Conservation (phyloP, 2,329 filamentous ascomycete species). For the Davidsoniella australis region DNA sequence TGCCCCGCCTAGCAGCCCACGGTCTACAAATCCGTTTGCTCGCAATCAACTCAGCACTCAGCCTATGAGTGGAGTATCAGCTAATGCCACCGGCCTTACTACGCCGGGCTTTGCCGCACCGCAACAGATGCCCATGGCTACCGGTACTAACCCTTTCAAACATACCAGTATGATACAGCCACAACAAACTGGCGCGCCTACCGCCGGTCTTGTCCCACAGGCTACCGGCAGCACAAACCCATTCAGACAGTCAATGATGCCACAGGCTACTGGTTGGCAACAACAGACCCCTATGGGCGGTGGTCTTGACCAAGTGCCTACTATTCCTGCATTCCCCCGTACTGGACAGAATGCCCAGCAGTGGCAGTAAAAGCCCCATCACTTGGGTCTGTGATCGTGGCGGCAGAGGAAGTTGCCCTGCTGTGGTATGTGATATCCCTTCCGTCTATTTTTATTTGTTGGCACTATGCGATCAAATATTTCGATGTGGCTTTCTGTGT, state of each 20-base stretch:
- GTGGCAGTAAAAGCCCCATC: slow-evolving; percentile 28
- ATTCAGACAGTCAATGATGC: slow-evolving; percentile 82
- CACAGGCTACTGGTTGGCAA: slow-evolving; percentile 82
- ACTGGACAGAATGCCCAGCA: slow-evolving; percentile 48
- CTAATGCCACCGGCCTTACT: slow-evolving; percentile 1
- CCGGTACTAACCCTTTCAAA: slow-evolving; percentile 42
- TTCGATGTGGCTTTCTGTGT: neutral
- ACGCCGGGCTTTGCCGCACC: slow-evolving; percentile 15
- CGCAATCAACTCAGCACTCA: slow-evolving; percentile 25
- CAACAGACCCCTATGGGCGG: slow-evolving; percentile 60
- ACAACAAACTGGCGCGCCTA: slow-evolving; percentile 28
- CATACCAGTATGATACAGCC: slow-evolving; percentile 21
- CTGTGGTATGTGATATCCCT: too few relatives aligned
- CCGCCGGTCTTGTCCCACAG: slow-evolving; percentile 46
- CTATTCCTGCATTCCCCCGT: slow-evolving; percentile 71
- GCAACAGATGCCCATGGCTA: slow-evolving; percentile 31
- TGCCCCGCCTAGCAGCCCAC: slow-evolving; percentile 38
- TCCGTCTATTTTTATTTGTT: slow-evolving; percentile 7
- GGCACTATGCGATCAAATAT: too few relatives aligned
- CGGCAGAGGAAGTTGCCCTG: too few relatives aligned
- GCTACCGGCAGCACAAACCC: slow-evolving; percentile 84
- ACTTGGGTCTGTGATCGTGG: too few relatives aligned
- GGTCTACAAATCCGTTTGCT: slow-evolving; percentile 78
- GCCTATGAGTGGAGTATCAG: slow-evolving; percentile 12
- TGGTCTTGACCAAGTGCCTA: slow-evolving; percentile 60